phyloP scores from a whole-genome alignment of 2,329 filamentous ascomycete species.

The Trichoderma aggressivum region DNA sequence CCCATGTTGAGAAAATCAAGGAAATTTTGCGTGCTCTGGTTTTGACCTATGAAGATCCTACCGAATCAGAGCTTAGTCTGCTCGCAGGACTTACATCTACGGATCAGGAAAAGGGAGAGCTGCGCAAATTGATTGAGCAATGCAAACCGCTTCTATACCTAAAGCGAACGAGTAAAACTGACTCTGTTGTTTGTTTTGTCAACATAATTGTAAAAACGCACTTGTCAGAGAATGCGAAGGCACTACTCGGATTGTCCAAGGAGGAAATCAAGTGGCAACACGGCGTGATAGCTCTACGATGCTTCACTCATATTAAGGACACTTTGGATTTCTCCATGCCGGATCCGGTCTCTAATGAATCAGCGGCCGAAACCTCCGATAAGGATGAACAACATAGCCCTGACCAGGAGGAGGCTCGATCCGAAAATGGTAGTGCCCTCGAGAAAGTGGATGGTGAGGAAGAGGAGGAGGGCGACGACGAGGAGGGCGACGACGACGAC shows the following conservation, averaged over 20 bases:
- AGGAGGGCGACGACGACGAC: neutral
- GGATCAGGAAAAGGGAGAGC: conserved; percentile 32
- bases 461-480: neutral
- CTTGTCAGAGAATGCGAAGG: conserved; percentile 36
- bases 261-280: conserved; percentile 42
- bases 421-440: neutral
- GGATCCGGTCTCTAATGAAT: neutral
- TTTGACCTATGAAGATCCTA: conserved; percentile 41
- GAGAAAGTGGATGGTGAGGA: neutral
- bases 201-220: conserved; percentile 38
- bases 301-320: conserved; percentile 38
- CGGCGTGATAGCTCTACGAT: conserved; percentile 39
- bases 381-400: neutral
- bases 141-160: conserved; percentile 37
- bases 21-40: conserved; percentile 42
- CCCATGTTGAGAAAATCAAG: conserved; percentile 37
- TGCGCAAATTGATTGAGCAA: conserved; percentile 35
- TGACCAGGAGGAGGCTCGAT: neutral
- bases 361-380: neutral
- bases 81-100: conserved; percentile 35
- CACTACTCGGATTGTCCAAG: conserved; percentile 33
- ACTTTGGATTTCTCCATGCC: conserved; percentile 29
- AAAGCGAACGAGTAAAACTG: conserved; percentile 7
- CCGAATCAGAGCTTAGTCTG: conserved; percentile 36
- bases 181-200: conserved; percentile 20